Conservation (phyloP, 2,329 filamentous ascomycete genomes). For the Pseudopyricularia javanii region DNA sequence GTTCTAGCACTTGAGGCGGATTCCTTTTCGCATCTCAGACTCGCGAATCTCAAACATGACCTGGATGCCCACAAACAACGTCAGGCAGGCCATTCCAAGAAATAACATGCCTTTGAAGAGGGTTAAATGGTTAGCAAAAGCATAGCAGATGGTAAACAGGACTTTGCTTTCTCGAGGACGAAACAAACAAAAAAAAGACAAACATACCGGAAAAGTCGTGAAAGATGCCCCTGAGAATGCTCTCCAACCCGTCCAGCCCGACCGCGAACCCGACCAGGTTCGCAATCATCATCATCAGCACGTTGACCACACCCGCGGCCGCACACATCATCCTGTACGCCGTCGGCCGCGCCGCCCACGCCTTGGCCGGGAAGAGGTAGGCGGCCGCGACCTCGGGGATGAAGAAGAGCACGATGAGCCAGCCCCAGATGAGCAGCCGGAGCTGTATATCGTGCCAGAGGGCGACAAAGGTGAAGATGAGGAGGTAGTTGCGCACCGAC, state of each 20-base stretch:
- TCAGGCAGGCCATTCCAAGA: conserved; percentile 55
- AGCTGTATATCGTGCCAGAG: conserved; percentile 97
- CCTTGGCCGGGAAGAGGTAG: conserved; percentile 58
- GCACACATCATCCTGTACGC: conserved; percentile 71
- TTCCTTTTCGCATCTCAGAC: conserved; percentile 68
- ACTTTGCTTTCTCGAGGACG: background rate
- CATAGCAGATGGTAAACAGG: background rate
- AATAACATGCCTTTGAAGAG: conserved; percentile 52
- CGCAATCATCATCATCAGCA: conserved; percentile 90
- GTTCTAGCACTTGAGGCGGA: conserved; percentile 60
- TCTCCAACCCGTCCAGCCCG: conserved; percentile 75
- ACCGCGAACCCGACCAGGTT: conserved; percentile 94
- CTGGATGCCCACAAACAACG: conserved; percentile 75
- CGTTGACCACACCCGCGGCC: conserved; percentile 67
- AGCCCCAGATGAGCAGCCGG: conserved; percentile 85
- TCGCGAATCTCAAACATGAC: conserved; percentile 96
- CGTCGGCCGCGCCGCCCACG: conserved; percentile 58
- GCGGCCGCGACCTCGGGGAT: conserved; percentile 70
- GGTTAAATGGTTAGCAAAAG: conserved; percentile 9
- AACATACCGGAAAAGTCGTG: conserved; percentile 55
- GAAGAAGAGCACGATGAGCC: conserved; percentile 91
- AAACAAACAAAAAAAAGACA: background rate
- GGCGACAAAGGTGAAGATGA: conserved; percentile 92
- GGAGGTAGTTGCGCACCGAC: conserved; percentile 62
- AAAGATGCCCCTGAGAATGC: conserved; percentile 63